Evolutionary conservation across 345 rosid genomes (phyloP).

Genomic region (Aethionema arabicum): DNA sequence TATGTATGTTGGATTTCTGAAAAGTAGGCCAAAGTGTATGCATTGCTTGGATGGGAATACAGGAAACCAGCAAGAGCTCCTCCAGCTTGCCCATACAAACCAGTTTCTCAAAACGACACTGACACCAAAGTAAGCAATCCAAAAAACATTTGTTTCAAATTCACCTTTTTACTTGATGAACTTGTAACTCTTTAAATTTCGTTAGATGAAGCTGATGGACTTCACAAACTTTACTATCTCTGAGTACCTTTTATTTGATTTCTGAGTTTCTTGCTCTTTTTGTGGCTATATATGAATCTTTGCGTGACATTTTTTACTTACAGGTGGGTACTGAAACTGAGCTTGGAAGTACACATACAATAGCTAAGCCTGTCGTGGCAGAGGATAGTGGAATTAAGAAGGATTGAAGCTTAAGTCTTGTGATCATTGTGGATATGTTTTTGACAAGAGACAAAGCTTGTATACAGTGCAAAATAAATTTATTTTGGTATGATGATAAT

Average conservation of each 20-base stretch:
- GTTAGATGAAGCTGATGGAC: constrained; percentile 13
- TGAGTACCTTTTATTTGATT: background rate
- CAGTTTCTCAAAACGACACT: constrained; percentile 41
- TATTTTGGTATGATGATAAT: constrained; percentile 2
- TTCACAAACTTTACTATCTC: background rate
- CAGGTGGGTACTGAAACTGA: constrained; percentile 33
- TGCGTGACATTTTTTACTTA: background rate
- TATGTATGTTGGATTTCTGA: background rate
- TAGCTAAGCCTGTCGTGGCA: constrained; percentile 12
- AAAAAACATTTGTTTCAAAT: background rate
- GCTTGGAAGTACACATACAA: constrained; percentile 25
- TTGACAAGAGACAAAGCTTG: constrained; percentile 18
- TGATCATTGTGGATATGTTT: constrained; percentile 31
- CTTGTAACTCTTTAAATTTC: background rate
- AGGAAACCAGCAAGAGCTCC: constrained; percentile 84
- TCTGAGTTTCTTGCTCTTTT: background rate
- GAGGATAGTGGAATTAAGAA: constrained; percentile 31
- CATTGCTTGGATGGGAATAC: constrained; percentile 89
- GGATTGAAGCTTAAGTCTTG: constrained; percentile 29
- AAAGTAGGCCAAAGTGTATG: constrained; percentile 64
- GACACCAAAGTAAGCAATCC: constrained; percentile 46
- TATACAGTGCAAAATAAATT: background rate
- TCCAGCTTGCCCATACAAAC: constrained; percentile 83
- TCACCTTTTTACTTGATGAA: background rate
- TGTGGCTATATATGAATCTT: constrained; percentile 5